Evolutionary conservation across 148 eudicot species (phyloP).

Genomic region (Dysphania ambrosioides): DNA sequence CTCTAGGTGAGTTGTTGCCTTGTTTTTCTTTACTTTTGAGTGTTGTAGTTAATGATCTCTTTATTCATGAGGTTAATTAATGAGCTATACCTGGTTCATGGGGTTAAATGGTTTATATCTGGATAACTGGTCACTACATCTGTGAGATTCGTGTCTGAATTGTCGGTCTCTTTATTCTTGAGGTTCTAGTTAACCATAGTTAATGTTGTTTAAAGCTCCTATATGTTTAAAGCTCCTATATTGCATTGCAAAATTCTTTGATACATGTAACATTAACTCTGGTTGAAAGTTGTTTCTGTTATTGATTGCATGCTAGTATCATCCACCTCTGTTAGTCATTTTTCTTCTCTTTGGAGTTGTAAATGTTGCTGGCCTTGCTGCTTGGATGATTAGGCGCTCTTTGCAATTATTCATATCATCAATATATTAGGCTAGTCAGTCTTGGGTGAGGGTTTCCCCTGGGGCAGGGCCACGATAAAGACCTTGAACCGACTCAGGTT

Average conservation of each 20-base stretch:
- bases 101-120: too few species aligned
- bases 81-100: too few species aligned
- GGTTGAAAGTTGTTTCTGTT: too few species aligned
- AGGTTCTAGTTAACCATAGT: neutral
- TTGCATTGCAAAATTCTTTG: neutral
- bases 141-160: too few species aligned
- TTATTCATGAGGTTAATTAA: neutral
- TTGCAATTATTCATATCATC: neutral
- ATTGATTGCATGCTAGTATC: neutral
- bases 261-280: neutral
- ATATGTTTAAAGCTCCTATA: too few species aligned
- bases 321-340: neutral
- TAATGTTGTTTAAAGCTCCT: neutral
- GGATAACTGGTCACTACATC: too few species aligned
- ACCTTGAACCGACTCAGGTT: too few species aligned
- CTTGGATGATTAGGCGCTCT: neutral
- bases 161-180: neutral
- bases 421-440: neutral
- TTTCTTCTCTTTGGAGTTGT: slow-evolving; percentile 7
- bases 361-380: neutral
- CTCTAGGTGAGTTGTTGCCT: slow-evolving; percentile 48
- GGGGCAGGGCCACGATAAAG: neutral
- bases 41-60: neutral
- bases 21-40: too few species aligned
- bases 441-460: neutral